Evolutionary conservation across 2,329 filamentous ascomycete species (phyloP).

Genomic region (Claviceps paspali): DNA sequence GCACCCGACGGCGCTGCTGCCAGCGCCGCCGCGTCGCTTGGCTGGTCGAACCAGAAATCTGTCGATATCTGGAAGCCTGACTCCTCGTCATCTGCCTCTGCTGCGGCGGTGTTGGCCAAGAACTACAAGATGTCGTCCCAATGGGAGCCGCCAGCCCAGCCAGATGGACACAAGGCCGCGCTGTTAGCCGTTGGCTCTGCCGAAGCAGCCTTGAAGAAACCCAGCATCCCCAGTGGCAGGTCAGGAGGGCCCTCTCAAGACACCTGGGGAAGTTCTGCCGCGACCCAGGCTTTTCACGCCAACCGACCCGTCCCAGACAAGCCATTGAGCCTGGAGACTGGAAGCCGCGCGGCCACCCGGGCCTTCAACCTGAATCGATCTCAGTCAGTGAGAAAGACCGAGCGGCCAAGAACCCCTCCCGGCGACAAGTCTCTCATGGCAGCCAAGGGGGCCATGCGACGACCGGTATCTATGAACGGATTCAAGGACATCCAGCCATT

Average conservation of each 20-base stretch:
- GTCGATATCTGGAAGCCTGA: constrained; percentile 53
- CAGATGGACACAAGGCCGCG: constrained; percentile 60
- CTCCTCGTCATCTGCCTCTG: constrained; percentile 34
- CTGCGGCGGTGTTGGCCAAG: constrained; percentile 27
- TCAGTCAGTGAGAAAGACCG: constrained; percentile 13
- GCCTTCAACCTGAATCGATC: constrained; percentile 22
- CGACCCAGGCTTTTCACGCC: constrained; percentile 48
- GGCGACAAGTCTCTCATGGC: constrained; percentile 27
- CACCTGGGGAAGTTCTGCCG: constrained; percentile 51
- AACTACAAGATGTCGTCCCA: constrained; percentile 29
- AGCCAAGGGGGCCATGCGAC: constrained; percentile 56
- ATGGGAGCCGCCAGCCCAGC: constrained; percentile 48
- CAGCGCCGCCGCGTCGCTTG: constrained; percentile 57
- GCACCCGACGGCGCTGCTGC: constrained; percentile 44
- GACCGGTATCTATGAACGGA: constrained; percentile 7
- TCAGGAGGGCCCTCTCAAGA: constrained; percentile 13
- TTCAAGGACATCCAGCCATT: constrained; percentile 5
- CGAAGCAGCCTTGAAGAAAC: constrained; percentile 15
- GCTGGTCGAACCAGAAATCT: constrained; percentile 53
- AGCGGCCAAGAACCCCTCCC: constrained; percentile 17
- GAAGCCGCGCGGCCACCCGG: constrained; percentile 19
- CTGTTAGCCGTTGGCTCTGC: constrained; percentile 40
- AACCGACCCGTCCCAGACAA: constrained; percentile 9
- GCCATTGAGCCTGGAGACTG: constrained; percentile 10
- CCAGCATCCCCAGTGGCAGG: constrained; percentile 4